phyloP scores from a whole-genome alignment of 768 basidiomycete genomes.

The Macrolepiota albuminosa region DNA sequence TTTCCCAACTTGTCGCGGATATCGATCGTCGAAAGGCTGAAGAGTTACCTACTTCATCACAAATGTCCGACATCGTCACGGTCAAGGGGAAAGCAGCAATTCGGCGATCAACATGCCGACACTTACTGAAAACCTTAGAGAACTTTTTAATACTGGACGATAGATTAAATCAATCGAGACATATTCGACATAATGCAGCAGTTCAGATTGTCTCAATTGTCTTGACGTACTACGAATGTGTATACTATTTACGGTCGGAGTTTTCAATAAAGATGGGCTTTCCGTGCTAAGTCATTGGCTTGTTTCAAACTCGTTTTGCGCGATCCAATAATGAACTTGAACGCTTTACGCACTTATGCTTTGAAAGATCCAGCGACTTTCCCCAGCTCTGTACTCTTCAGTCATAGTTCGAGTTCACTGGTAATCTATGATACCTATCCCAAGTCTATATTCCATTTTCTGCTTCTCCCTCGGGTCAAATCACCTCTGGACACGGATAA shows the following conservation, averaged over 20 bases:
- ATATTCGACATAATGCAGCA: not conserved
- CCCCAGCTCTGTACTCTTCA: slow-evolving; percentile 58
- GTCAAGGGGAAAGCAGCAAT: slow-evolving; percentile 1
- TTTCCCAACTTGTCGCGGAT: slow-evolving; percentile 82
- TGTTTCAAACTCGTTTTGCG: too few species aligned
- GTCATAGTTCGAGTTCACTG: slow-evolving; percentile 47
- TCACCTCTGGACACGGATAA: slow-evolving; percentile 26
- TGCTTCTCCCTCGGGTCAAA: slow-evolving; percentile 68
- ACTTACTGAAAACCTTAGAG: slow-evolving; percentile 60
- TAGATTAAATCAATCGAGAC: not conserved
- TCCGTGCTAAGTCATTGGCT: too few species aligned
- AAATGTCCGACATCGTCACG: slow-evolving; percentile 20
- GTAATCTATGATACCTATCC: slow-evolving; percentile 75
- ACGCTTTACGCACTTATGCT: slow-evolving; percentile 61
- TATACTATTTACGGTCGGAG: not conserved
- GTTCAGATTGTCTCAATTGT: not conserved
- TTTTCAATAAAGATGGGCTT: not conserved
- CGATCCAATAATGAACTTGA: slow-evolving; percentile 35
- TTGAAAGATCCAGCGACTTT: slow-evolving; percentile 43
- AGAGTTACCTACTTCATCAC: slow-evolving; percentile 35
- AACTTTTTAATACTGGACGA: slow-evolving; percentile 47
- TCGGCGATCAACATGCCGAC: slow-evolving; percentile 33
- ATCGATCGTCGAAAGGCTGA: slow-evolving; percentile 79
- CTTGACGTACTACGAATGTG: not conserved
- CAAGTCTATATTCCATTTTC: slow-evolving; percentile 85